Conservation (phyloP, 2,329 filamentous ascomycete species). For the Trichoderma atrobrunneum region DNA sequence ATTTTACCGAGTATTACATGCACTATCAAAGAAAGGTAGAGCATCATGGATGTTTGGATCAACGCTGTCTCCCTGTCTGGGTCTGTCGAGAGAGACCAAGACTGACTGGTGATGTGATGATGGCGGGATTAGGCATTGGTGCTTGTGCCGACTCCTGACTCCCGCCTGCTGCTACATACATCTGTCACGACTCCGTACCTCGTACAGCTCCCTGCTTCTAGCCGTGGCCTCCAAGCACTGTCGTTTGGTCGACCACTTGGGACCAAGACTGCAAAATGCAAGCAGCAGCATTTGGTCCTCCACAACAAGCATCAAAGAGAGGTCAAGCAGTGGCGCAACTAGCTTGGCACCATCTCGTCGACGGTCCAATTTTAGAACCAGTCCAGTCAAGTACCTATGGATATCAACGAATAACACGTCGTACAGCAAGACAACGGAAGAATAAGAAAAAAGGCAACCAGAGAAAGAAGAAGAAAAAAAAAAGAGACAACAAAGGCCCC, state of each 20-base stretch:
- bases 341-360: neutral
- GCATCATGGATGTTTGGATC: neutral
- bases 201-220: constrained; percentile 6
- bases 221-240: neutral
- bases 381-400: neutral
- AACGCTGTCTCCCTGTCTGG: neutral
- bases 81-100: neutral
- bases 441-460: neutral
- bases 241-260: neutral
- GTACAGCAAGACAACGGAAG: neutral
- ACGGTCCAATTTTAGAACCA: neutral
- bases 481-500: neutral
- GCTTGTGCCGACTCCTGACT: neutral
- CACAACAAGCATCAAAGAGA: neutral
- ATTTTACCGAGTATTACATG: neutral
- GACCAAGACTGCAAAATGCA: neutral
- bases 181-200: constrained; percentile 8
- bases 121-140: neutral
- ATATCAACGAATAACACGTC: neutral
- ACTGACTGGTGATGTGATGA: neutral
- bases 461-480: neutral
- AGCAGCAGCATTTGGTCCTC: neutral
- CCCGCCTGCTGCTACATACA: neutral
- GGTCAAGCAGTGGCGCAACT: neutral
- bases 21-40: neutral